Conservation (phyloP, 1,139 yeast species). For the Hemisphaericaspora lyxosophila region DNA sequence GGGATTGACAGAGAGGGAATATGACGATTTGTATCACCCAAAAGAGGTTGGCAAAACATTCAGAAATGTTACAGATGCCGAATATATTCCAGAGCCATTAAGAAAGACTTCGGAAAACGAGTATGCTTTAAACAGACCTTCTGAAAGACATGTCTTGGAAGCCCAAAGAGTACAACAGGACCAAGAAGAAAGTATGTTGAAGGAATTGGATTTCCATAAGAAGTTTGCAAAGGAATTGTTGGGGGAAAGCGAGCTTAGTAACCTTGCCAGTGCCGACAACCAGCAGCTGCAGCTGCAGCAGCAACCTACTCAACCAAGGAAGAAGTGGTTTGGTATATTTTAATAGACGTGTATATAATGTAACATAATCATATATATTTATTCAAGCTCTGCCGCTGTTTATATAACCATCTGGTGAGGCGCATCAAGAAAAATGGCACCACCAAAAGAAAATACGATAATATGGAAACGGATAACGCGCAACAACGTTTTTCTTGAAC, state of each 20-base stretch:
- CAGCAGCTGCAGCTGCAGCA: neutral
- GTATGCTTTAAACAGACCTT: slow-evolving; percentile 65
- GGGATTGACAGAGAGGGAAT: slow-evolving; percentile 60
- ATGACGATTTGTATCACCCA: slow-evolving; percentile 58
- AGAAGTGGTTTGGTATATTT: slow-evolving; percentile 41
- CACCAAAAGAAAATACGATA: too few relatives aligned
- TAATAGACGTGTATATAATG: slow-evolving; percentile 11
- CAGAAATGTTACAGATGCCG: slow-evolving; percentile 44
- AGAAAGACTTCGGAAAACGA: slow-evolving; percentile 45
- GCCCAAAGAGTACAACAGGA: slow-evolving; percentile 73
- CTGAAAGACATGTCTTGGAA: slow-evolving; percentile 69
- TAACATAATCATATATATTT: neutral
- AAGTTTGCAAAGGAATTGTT: slow-evolving; percentile 30
- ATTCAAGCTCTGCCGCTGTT: too few relatives aligned
- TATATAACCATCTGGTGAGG: too few relatives aligned
- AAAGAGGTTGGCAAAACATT: slow-evolving; percentile 33
- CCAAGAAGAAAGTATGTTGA: slow-evolving; percentile 63
- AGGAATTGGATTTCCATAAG: slow-evolving; percentile 49
- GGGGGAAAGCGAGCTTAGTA: slow-evolving; percentile 27
- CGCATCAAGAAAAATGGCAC: too few relatives aligned
- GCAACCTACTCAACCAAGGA: slow-evolving; percentile 13
- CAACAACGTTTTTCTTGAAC: too few relatives aligned
- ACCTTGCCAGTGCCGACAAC: slow-evolving; percentile 8
- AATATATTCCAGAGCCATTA: slow-evolving; percentile 39
- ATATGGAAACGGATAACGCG: too few relatives aligned